Conservation (phyloP, 2,329 filamentous ascomycete genomes). For the Immersiporthe knoxdaviesiana region DNA sequence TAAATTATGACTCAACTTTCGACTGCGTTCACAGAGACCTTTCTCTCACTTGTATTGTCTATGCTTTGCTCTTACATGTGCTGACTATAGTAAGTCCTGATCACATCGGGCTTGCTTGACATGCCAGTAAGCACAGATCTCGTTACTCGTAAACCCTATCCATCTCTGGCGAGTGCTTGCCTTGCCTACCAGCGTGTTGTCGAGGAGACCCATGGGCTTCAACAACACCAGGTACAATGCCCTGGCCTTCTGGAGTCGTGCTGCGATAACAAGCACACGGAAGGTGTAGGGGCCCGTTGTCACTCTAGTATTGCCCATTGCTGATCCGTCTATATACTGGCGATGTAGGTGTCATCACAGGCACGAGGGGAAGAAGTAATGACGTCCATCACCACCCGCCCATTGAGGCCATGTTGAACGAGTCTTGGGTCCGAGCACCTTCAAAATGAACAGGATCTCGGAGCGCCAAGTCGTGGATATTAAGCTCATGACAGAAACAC, state of each 20-base stretch:
- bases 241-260: not conserved
- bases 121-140: too few relatives aligned
- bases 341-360: constrained; percentile 27
- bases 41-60: too few relatives aligned
- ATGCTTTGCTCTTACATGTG: too few relatives aligned
- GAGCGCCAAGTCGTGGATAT: not conserved
- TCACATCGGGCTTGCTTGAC: too few relatives aligned
- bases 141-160: too few relatives aligned
- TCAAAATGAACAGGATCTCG: constrained; percentile 20
- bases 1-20: too few relatives aligned
- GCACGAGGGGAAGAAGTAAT: constrained; percentile 21
- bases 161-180: not conserved
- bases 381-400: constrained; percentile 31
- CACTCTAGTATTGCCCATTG: constrained; percentile 13
- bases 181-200: not conserved
- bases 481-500: not conserved
- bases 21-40: too few relatives aligned
- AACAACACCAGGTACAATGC: not conserved
- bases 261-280: not conserved
- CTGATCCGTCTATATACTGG: constrained; percentile 31
- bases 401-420: constrained; percentile 30
- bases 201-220: not conserved
- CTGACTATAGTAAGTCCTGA: too few relatives aligned
- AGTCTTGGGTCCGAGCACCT: constrained; percentile 32
- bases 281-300: not conserved